A percentile compares a stretch with the other conserved stretches of the same genome.
phyloP scores from a whole-genome alignment of 2,329 filamentous ascomycete species.

The Claviceps monticola region DNA sequence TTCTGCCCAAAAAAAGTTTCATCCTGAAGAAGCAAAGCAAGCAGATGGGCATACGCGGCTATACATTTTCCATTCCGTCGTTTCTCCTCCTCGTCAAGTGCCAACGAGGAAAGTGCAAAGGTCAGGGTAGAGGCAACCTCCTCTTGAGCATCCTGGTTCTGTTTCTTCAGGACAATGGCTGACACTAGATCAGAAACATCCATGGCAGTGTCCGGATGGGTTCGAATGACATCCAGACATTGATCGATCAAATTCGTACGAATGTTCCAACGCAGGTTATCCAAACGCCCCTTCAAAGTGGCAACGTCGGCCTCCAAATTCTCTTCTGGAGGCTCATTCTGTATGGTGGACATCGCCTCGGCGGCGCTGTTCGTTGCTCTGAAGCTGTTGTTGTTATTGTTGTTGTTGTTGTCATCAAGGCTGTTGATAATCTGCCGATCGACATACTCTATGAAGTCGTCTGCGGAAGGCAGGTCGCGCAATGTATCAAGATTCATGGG shows the following conservation, averaged over 20 bases:
- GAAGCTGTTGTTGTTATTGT: background rate
- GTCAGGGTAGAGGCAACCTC: constrained; percentile 75
- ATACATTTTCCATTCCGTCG: constrained; percentile 53
- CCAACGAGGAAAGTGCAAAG: constrained; percentile 63
- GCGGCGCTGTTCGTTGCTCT: constrained; percentile 5
- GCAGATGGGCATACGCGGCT: constrained; percentile 79
- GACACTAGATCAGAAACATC: constrained; percentile 80
- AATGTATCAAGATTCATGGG: constrained; percentile 24
- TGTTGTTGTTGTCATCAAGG: background rate
- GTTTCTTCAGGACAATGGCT: constrained; percentile 49
- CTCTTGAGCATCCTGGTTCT: constrained; percentile 41
- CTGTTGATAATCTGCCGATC: constrained; percentile 1
- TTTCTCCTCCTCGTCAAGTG: constrained; percentile 44
- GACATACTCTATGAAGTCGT: constrained; percentile 3
- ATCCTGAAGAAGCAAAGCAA: constrained; percentile 79
- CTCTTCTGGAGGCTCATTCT: constrained; percentile 9
- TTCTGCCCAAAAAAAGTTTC: constrained; percentile 67
- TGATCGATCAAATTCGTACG: constrained; percentile 72
- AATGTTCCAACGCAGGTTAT: constrained; percentile 58
- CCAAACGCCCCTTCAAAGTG: constrained; percentile 58
- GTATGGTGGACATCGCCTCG: background rate
- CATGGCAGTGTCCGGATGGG: constrained; percentile 77
- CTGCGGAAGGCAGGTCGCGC: constrained; percentile 8
- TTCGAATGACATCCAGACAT: constrained; percentile 78
- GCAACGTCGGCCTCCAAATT: constrained; percentile 8